Evolutionary conservation across 2,329 filamentous ascomycete genomes (phyloP).

Genomic region (Stemphylium lycopersici): DNA sequence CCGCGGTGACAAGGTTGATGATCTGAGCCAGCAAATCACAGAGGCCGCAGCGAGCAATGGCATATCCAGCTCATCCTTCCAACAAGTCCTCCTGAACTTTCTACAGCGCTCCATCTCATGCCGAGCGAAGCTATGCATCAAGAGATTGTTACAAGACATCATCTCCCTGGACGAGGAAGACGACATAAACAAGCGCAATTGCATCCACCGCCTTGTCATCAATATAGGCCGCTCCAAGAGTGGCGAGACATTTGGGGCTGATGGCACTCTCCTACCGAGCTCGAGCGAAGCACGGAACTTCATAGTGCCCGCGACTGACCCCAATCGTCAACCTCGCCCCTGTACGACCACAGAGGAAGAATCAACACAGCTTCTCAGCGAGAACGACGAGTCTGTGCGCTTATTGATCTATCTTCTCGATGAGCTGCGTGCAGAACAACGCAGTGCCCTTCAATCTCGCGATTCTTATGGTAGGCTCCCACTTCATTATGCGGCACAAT

Average conservation of each 20-base stretch:
- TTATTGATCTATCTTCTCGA: conserved; percentile 70
- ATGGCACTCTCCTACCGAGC: conserved; percentile 58
- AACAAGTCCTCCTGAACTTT: conserved; percentile 77
- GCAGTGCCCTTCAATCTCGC: conserved; percentile 67
- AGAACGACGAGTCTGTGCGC: conserved; percentile 77
- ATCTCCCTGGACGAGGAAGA: conserved; percentile 81
- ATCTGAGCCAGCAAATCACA: conserved; percentile 62
- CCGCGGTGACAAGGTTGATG: conserved; percentile 67
- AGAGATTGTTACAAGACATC: conserved; percentile 71
- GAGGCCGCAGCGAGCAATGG: conserved; percentile 63
- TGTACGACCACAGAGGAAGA: conserved; percentile 71
- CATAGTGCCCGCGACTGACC: conserved; percentile 77
- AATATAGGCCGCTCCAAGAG: conserved; percentile 80
- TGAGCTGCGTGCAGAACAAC: conserved; percentile 70
- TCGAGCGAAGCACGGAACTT: conserved; percentile 69
- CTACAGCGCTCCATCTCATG: conserved; percentile 77
- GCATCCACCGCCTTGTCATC: conserved; percentile 89
- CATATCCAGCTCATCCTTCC: conserved; percentile 57
- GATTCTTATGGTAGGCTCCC: conserved; percentile 85
- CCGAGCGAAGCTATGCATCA: conserved; percentile 71
- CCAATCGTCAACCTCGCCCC: conserved; percentile 65
- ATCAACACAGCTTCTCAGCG: conserved; percentile 63
- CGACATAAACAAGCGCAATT: conserved; percentile 93
- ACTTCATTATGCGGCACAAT: conserved; percentile 92
- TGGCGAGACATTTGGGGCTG: conserved; percentile 54